Evolutionary conservation across 176 grass and related monocot genomes (phyloP), one percentile per base, ranked within the genome.

Genomic region (Themeda triandra): DNA sequence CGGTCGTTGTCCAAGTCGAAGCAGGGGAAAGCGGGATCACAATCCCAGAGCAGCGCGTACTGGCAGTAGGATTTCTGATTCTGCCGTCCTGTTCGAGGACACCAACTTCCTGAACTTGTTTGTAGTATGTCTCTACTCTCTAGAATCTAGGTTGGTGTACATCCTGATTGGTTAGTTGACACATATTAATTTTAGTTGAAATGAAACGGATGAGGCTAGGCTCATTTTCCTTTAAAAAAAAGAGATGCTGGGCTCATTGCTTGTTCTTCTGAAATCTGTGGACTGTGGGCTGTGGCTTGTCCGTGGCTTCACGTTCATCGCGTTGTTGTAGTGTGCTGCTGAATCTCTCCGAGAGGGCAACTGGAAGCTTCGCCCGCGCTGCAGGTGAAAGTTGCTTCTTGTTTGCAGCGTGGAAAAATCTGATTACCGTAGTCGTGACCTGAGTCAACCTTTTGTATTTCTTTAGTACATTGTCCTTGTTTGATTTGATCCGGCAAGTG

Each of bases 291-390:
- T 41, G 39, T 41, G 39, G 39, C 39, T 41, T 41, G 39, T 41
- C 39, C 9, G 8, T 41, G 39, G 1, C 10, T 3, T 44, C 10
- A 2, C 9, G 39, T 41, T 41, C 39, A 41, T 41, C 39, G 9
- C 9, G 39, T 8, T 41, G 39, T 41, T 41, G 9, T 10, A 9
- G 39, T 41, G 39, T 41, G 39, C 39, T 11, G 8, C 39, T 10
- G 39, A 41, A 41, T 41, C 39, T 41, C 39, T 88, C 1, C 76
- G 83, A 70, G 78, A 87, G 19, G 74, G 84, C 27, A 88, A 85
- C 13, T 98, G 95, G 95, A 87, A 82, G 78, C 85, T 86, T 17
- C 93, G 95, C 75, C 92, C 90, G 6, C 62, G 77, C 0, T 98
- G 95, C 92, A 83, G 76, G 94, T 97, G 18, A 35, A 67, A 58